Evolutionary conservation across 805 yeast genomes (phyloP).

Genomic region (Barnettozyma botsteinii): DNA sequence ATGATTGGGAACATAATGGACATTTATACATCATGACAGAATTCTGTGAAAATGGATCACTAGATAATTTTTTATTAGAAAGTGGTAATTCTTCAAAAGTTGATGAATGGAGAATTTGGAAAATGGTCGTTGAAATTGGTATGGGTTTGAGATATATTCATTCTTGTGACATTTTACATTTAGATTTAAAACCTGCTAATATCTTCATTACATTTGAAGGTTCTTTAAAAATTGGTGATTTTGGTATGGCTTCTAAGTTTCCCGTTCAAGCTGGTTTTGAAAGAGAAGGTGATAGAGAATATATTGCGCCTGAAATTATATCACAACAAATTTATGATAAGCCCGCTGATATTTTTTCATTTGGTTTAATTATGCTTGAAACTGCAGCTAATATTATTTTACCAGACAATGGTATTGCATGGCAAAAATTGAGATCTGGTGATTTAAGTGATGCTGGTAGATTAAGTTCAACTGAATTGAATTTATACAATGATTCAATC

Average conservation of each 20-base stretch:
- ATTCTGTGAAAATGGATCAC: constrained; percentile 88
- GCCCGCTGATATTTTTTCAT: constrained; percentile 92
- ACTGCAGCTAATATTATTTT: constrained; percentile 91
- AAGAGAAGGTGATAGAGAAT: constrained; percentile 95
- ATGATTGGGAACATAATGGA: constrained; percentile 78
- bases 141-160: constrained; percentile 81
- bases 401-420: constrained; percentile 93
- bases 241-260: constrained; percentile 83
- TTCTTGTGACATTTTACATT: constrained; percentile 67
- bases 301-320: constrained; percentile 94
- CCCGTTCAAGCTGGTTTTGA: constrained; percentile 70
- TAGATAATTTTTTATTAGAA: constrained; percentile 73
- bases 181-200: constrained; percentile 94
- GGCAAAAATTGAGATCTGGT: constrained; percentile 94
- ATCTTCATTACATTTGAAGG: constrained; percentile 94
- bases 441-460: constrained; percentile 94
- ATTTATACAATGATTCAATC: constrained; percentile 22
- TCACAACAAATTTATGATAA: constrained; percentile 77
- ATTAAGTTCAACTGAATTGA: constrained; percentile 64
- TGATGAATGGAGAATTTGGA: constrained; percentile 98
- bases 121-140: constrained; percentile 78
- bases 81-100: constrained; percentile 69
- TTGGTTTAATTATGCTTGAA: constrained; percentile 89
- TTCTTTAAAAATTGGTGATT: constrained; percentile 88
- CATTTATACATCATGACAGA: constrained; percentile 90